Percentiles rank a stretch among this genome's conserved stretches.
Conservation (phyloP, 1,284 basidiomycete species). For the Vanrija humicola region DNA sequence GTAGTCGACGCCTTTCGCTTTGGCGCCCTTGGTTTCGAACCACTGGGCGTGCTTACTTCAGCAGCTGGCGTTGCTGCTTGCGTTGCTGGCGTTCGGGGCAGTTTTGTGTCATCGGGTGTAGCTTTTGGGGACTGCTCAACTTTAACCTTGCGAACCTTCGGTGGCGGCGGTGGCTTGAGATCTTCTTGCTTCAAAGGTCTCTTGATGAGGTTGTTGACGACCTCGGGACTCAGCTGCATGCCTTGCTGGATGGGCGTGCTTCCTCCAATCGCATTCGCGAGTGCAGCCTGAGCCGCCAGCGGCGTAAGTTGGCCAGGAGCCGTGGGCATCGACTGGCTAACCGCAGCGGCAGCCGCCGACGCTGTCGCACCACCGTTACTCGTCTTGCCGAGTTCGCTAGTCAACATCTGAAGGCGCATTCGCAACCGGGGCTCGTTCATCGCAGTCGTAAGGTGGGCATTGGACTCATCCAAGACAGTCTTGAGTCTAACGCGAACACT, state of each 20-base stretch:
- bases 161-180: conserved; percentile 17
- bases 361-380: not conserved
- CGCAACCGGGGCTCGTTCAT: conserved; percentile 11
- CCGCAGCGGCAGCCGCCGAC: not conserved
- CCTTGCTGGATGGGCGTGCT: conserved; percentile 10
- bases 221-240: conserved; percentile 16
- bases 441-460: conserved; percentile 7
- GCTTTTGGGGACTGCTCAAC: conserved; percentile 8
- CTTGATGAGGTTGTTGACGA: conserved; percentile 22
- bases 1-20: conserved; percentile 17
- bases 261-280: not conserved
- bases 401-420: conserved; percentile 13
- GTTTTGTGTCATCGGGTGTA: conserved; percentile 3
- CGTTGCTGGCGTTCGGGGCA: conserved; percentile 8
- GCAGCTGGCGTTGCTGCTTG: no score
- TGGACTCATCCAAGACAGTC: conserved; percentile 7
- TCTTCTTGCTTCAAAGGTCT: conserved; percentile 21
- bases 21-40: not conserved
- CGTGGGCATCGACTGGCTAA: no score
- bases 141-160: conserved; percentile 10
- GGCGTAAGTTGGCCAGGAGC: no score
- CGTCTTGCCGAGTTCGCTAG: conserved; percentile 5
- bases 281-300: no score
- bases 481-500: conserved; percentile 7
- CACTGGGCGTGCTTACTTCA: not conserved